Base-by-base conservation (phyloP, 2,329 filamentous ascomycete species). In the Cercospora sojina region DNA sequence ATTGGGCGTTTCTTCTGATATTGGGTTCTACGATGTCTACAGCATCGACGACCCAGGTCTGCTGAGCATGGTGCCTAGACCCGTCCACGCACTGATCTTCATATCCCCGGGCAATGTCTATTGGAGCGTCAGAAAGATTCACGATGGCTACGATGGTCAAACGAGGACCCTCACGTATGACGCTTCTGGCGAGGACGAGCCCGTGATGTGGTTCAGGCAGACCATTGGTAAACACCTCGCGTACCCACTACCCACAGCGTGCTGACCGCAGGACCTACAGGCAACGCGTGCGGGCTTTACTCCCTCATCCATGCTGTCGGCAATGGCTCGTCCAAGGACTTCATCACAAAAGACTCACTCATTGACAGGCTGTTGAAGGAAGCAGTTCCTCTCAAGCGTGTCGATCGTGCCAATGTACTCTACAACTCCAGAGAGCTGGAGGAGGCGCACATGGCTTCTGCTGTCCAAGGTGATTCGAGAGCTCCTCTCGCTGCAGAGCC, bases 151-250 rank as follows among this genome's bases (percentile, higher is more conserved):
- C 18, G 74, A 76, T 29, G 80, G 78, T 55, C 64, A 72, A 2
- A 74, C 78, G 8, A 69, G 73, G 51, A 67, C 5, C 35, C 5
- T 76, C 65, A 73, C 68, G 10, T 87, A 87, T 70, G 70, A 78
- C 3, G 81, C 80, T 29, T 80, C 72, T 20, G 85, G 85, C 23
- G 74, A 78, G 0, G 69, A 78, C 1, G 85, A 87, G 65, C 84
- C 85, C 0, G 81, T 87, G 4, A 76, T 87, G 23, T 88, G 85
- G 85, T 86, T 86, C 74, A 82, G 80, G 67, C 86, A 88, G 70
- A 87, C 83, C 1, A 63, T 63, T 56, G 60, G 60, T 63, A 55
- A 31, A 8, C 23, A 23, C 6, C 47, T 20, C n/a, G 87, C 87
- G n/a, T n/a, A 13, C 31, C 12, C 20, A n/a, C 18, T 16, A 8